phyloP scores from a whole-genome alignment of 768 basidiomycete genomes.

The Chalciporus chontae region DNA sequence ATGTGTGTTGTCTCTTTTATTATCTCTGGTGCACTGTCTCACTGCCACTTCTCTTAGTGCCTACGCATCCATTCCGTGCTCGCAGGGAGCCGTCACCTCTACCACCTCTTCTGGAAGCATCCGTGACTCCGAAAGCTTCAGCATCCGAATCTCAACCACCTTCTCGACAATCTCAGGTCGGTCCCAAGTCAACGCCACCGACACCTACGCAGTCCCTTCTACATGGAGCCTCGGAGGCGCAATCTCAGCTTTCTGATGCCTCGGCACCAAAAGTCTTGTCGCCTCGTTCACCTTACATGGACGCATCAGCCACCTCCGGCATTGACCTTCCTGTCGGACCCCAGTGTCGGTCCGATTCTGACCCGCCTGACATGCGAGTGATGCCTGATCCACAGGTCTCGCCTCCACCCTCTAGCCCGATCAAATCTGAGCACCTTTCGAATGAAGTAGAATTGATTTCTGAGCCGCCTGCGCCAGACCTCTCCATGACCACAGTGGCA shows the following conservation, averaged over 20 bases:
- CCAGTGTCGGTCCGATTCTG: not conserved
- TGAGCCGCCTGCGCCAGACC: not conserved
- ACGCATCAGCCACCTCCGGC: constrained; percentile 5
- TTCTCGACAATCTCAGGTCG: not conserved
- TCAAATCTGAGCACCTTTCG: not conserved
- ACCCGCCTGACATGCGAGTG: not conserved
- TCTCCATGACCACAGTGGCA: not conserved
- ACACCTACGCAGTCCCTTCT: not conserved
- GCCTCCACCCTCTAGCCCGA: not conserved
- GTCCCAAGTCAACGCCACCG: not conserved
- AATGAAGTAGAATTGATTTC: not conserved
- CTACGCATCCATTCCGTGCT: not conserved
- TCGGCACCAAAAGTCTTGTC: not conserved
- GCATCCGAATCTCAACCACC: not conserved
- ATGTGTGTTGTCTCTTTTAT: constrained; percentile 5
- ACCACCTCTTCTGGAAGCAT: not conserved
- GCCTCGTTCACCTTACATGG: not conserved
- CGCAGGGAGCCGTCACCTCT: not conserved
- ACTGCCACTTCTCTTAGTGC: constrained; percentile 1
- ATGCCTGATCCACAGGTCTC: not conserved
- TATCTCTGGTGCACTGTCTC: constrained; percentile 6
- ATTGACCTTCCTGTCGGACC: constrained; percentile 3
- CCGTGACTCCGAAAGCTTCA: not conserved
- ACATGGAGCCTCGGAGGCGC: not conserved
- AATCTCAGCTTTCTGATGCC: not conserved